A percentile compares a stretch with the other conserved stretches of the same genome.
Evolutionary conservation across 1,139 yeast genomes (phyloP).

Genomic region (Candida tropicalis): DNA sequence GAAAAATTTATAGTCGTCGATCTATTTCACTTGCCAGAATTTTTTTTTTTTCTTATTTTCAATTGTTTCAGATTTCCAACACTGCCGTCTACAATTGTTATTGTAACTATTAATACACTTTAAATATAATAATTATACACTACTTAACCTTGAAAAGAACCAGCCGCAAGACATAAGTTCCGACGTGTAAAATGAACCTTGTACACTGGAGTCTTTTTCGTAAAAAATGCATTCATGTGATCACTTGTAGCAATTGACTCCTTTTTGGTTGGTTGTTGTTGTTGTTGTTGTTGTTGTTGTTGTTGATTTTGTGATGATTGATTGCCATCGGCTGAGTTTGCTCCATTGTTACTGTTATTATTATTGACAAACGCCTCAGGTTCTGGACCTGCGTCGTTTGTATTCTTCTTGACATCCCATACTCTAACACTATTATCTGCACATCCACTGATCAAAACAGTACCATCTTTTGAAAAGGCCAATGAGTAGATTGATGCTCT

Average conservation of each 20-base stretch:
- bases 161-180: conserved; percentile 90
- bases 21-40: no score
- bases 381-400: conserved; percentile 77
- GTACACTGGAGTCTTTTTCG: conserved; percentile 92
- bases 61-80: no score
- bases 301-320: conserved; percentile 12
- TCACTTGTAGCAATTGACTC: conserved; percentile 83
- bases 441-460: conserved; percentile 87
- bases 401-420: conserved; percentile 91
- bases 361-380: conserved; percentile 67
- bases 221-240: conserved; percentile 90
- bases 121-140: not conserved
- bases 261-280: conserved; percentile 39
- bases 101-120: not conserved
- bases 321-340: conserved; percentile 7
- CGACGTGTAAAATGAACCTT: conserved; percentile 90
- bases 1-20: no score
- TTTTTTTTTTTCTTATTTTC: no score
- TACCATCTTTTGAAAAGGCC: conserved; percentile 84
- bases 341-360: conserved; percentile 16
- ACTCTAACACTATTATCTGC: conserved; percentile 92
- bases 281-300: conserved; percentile 20
- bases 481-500: conserved; percentile 82
- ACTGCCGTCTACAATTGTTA: not conserved
- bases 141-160: conserved; percentile 54